Conservation (phyloP, 305 asterid species). For the Lippia alba region DNA sequence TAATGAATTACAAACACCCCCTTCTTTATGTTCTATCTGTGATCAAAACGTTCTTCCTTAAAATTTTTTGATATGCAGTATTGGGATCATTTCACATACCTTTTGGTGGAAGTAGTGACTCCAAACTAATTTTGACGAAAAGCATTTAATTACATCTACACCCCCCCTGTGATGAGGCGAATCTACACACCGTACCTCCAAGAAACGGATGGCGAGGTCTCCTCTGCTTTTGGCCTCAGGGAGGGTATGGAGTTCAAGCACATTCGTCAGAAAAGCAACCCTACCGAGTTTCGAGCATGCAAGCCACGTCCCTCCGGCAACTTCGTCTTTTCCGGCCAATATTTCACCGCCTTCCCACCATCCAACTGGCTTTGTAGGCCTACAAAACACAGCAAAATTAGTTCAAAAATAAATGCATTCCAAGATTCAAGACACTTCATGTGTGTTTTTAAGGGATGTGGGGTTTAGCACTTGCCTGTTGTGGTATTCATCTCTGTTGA, state of each 20-base stretch:
- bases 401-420: neutral
- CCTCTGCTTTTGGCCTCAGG: conserved; percentile 75
- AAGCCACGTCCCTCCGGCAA: conserved; percentile 79
- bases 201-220: conserved; percentile 62
- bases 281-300: conserved; percentile 68
- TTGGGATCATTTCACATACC: no score
- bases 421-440: neutral
- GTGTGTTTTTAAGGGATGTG: neutral
- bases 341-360: conserved; percentile 76
- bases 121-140: no score
- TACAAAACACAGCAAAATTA: conserved; percentile 20
- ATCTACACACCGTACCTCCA: conserved; percentile 43
- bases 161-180: no score
- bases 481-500: conserved; percentile 81
- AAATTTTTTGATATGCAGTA: no score
- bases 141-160: no score
- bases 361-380: conserved; percentile 71
- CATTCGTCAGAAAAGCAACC: conserved; percentile 71
- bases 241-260: conserved; percentile 56
- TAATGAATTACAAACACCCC: no score
- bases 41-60: no score
- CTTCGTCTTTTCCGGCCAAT: conserved; percentile 71
- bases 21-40: no score
- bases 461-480: conserved; percentile 47
- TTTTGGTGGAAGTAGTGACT: no score